Conservation (phyloP, 768 basidiomycete genomes). For the Auricularia sp. region DNA sequence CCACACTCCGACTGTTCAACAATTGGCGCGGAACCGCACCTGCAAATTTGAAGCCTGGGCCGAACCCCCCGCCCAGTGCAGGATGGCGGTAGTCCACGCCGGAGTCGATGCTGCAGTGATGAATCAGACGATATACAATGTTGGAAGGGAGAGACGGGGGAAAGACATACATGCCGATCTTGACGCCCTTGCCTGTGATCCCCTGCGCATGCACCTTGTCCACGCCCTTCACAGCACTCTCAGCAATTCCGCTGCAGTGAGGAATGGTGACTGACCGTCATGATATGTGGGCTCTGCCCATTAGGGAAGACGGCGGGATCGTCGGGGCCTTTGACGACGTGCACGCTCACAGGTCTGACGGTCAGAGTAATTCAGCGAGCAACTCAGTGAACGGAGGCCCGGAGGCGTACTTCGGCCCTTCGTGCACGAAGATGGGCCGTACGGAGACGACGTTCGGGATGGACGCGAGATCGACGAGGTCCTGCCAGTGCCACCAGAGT, state of each 20-base stretch:
- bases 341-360: background rate
- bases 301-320: background rate
- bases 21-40: too few species aligned
- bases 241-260: background rate
- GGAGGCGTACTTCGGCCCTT: background rate
- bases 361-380: background rate
- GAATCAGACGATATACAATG: too few species aligned
- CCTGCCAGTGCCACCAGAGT: background rate
- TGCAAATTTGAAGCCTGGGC: constrained; percentile 6
- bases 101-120: background rate
- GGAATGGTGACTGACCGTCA: background rate
- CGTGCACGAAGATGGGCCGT: background rate
- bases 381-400: background rate
- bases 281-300: background rate
- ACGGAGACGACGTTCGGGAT: constrained; percentile 1
- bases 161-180: background rate
- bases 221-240: background rate
- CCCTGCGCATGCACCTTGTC: background rate
- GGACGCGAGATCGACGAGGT: background rate
- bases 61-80: constrained; percentile 12
- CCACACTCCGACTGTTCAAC: too few species aligned
- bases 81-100: constrained; percentile 7
- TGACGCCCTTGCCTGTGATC: background rate
- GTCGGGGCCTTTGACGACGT: background rate
- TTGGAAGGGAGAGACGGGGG: too few species aligned